These are phyloP conservation scores for Fusarium penzigii DNA, from an alignment of 2,329 filamentous ascomycete species.

Conservation along the genomic window DNA sequence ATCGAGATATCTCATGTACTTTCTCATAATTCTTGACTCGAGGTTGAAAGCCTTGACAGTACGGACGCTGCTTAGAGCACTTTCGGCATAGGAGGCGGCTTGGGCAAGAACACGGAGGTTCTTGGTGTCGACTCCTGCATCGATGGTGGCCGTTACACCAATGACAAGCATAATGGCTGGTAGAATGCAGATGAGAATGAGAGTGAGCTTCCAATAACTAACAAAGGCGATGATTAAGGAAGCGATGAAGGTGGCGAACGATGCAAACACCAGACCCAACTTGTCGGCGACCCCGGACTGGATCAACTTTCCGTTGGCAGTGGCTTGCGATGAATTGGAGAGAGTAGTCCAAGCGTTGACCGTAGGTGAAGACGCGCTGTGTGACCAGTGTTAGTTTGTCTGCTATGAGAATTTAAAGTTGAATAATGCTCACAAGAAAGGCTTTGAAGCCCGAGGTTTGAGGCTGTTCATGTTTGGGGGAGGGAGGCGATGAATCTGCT, in stretches of 20 bases:
- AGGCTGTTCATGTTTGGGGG: too few species aligned
- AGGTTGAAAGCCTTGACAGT: constrained; percentile 49
- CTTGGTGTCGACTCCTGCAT: constrained; percentile 45
- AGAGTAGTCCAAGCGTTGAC: constrained; percentile 39
- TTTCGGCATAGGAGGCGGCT: constrained; percentile 46
- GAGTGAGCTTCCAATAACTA: constrained; percentile 43
- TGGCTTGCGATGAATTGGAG: constrained; percentile 44
- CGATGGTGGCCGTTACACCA: constrained; percentile 38
- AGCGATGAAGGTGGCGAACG: constrained; percentile 41
- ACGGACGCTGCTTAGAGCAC: constrained; percentile 49
- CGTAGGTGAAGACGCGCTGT: constrained; percentile 42
- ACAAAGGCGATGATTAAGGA: constrained; percentile 43
- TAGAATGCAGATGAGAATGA: constrained; percentile 47
- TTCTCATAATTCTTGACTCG: too few species aligned
- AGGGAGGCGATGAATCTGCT: too few species aligned
- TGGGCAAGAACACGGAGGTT: constrained; percentile 40
- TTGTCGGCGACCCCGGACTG: constrained; percentile 48
- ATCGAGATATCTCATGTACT: constrained; percentile 43
- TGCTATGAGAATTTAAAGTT: background rate
- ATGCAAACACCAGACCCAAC: constrained; percentile 44
- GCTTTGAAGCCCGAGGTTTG: too few species aligned
- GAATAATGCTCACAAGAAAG: constrained; percentile 9
- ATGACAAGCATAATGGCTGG: constrained; percentile 45
- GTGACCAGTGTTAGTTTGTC: background rate
- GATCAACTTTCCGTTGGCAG: constrained; percentile 48